phyloP scores from a whole-genome alignment of 2,329 filamentous ascomycete species.

The Fusarium domesticum region DNA sequence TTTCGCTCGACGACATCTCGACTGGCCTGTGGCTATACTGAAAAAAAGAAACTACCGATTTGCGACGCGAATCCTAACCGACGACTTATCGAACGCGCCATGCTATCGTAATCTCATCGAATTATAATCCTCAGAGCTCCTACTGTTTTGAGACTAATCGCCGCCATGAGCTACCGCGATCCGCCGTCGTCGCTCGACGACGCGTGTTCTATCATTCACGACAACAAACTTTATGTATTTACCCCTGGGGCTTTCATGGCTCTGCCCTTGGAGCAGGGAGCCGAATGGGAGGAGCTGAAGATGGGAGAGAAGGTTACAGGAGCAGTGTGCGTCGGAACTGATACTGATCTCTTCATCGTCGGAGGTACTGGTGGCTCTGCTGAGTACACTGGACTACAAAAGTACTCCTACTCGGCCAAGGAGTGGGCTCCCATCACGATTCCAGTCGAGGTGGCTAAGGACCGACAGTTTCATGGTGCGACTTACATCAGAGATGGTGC shows the following conservation, averaged over 20 bases:
- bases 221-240: slow-evolving; percentile 83
- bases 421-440: slow-evolving; percentile 50
- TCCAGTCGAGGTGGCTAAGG: slow-evolving; percentile 54
- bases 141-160: slow-evolving; percentile 9
- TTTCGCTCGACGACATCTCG: slow-evolving; percentile 1
- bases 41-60: slow-evolving; percentile 5
- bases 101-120: slow-evolving; percentile 24
- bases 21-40: slow-evolving; percentile 7
- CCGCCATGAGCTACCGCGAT: slow-evolving; percentile 66
- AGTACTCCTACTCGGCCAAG: slow-evolving; percentile 53
- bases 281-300: slow-evolving; percentile 65
- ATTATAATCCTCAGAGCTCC: slow-evolving; percentile 12
- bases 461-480: slow-evolving; percentile 72
- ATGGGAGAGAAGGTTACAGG: slow-evolving; percentile 70
- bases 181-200: slow-evolving; percentile 68
- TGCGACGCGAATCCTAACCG: slow-evolving; percentile 15
- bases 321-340: slow-evolving; percentile 71
- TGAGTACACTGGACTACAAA: slow-evolving; percentile 73
- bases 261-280: slow-evolving; percentile 64
- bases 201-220: slow-evolving; percentile 77
- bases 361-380: slow-evolving; percentile 61
- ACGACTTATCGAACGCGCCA: slow-evolving; percentile 21
- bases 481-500: slow-evolving; percentile 69
- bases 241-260: slow-evolving; percentile 73
- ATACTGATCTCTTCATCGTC: slow-evolving; percentile 73